Evolutionary conservation across 2,329 filamentous ascomycete species (phyloP), one percentile per base, ranked within the genome.

Genomic region (Talaromyces amestolkiae): DNA sequence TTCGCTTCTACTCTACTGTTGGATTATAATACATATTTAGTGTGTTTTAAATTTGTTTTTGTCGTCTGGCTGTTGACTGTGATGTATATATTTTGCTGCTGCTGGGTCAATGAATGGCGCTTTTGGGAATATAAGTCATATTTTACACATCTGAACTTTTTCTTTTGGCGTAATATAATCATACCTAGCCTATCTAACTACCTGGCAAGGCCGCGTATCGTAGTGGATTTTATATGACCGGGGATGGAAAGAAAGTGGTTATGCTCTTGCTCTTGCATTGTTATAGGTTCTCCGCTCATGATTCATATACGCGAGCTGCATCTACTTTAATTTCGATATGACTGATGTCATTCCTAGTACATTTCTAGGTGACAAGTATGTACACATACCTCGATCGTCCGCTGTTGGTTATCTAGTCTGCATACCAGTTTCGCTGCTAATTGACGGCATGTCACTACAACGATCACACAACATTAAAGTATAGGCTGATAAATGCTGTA

Each of bases 21-120:
- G 22, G n/a, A 37, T 39, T 24, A 56, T 56, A 56, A 15, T 22
- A 19, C n/a, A 53, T 53, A 53, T 39, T 37, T 56, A 56, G 53
- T 56, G 37, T 56, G 10, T 35, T 39, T 31, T 15, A 6, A 37
- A 54, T 19, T 15, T 17, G 33, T 11, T 56, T 53, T 2, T 53
- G 49, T 33, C 27, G 49, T 53, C 11, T 53, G 49, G 31, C 49
- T n/a, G 49, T 31, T n/a, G 22, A 13, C 19, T 24, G 27, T 33
- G 49, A 33, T 53, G 31, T 56, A 11, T 56, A 37, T 56, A 56
- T 56, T 22, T 56, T 37, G 31, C 31, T 39, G 53, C 49, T 53
- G 53, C 11, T 39, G 53, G 49, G 31, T 56, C 53, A 56, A 39
- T 56, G 53, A 56, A 39, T 24, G 53, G 53, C 53, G 53, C 53